Evolutionary conservation across 176 grass and related monocot genomes (phyloP).

Genomic region (Oryza glaberrima): DNA sequence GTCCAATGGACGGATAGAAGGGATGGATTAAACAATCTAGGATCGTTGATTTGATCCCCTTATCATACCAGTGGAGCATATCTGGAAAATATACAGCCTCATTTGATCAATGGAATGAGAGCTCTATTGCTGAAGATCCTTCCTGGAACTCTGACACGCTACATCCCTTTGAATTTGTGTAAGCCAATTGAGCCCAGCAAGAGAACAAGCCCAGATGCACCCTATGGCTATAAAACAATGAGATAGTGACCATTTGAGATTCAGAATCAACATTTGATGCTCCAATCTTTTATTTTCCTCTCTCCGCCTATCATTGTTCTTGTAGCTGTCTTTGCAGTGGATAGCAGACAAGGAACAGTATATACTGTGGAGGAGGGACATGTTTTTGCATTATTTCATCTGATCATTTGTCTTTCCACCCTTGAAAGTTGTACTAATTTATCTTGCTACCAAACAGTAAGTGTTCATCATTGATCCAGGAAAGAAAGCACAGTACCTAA

Average conservation of each 20-base stretch:
- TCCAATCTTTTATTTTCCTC: neutral
- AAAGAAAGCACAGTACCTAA: neutral
- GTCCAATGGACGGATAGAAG: neutral
- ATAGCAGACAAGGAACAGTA: slow-evolving; percentile 38
- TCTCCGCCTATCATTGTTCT: neutral
- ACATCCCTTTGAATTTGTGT: neutral
- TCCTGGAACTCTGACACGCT: neutral
- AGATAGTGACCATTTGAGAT: slow-evolving; percentile 2
- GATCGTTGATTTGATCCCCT: neutral
- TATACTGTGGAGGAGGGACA: slow-evolving; percentile 13
- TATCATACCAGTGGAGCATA: neutral
- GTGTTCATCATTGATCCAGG: slow-evolving; percentile 29
- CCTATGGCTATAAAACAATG: slow-evolving; percentile 5
- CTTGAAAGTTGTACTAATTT: slow-evolving; percentile 23
- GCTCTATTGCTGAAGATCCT: neutral
- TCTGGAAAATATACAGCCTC: neutral
- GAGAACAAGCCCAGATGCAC: slow-evolving; percentile 17
- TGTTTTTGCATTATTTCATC: slow-evolving; percentile 25
- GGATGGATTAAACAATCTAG: slow-evolving; percentile 8
- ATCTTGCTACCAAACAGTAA: neutral
- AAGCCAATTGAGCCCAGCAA: slow-evolving; percentile 7
- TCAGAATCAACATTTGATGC: slow-evolving; percentile 23
- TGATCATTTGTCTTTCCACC: slow-evolving; percentile 21
- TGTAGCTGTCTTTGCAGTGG: slow-evolving; percentile 12
- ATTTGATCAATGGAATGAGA: neutral